Percentiles rank a stretch among this genome's conserved stretches.
Evolutionary conservation across 1,284 basidiomycete genomes (phyloP).

Genomic region (Papiliotrema fonsecae): DNA sequence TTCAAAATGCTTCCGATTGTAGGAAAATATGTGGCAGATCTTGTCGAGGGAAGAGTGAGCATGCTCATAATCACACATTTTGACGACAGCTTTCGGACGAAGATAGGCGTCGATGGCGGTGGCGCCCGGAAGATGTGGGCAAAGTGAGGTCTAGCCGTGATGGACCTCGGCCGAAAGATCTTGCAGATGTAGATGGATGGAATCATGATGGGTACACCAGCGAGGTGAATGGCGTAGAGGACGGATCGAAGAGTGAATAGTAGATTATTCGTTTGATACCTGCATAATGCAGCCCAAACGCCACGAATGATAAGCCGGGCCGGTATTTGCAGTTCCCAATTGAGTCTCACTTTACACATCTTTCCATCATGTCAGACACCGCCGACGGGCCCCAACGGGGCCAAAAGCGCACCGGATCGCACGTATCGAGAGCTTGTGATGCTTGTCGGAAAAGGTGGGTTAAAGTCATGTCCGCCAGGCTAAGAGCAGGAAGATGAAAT

Average conservation of each 20-base stretch:
- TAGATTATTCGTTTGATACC: too few relatives aligned
- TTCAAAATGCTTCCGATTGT: constrained; percentile 47
- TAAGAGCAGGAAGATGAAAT: constrained; percentile 14
- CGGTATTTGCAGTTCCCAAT: too few relatives aligned
- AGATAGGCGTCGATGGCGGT: constrained; percentile 23
- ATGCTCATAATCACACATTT: neutral
- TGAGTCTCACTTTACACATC: too few relatives aligned
- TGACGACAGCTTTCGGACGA: constrained; percentile 21
- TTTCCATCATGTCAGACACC: too few relatives aligned
- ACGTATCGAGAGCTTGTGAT: neutral
- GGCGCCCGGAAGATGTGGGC: constrained; percentile 32
- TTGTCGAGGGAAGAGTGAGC: constrained; percentile 31
- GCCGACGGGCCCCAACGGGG: too few relatives aligned
- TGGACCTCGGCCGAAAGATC: constrained; percentile 20
- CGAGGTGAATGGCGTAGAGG: too few relatives aligned
- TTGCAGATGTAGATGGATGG: constrained; percentile 27
- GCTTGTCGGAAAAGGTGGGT: neutral
- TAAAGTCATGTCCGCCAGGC: neutral
- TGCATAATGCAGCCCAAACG: too few relatives aligned
- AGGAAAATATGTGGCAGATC: constrained; percentile 41
- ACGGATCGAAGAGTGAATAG: too few relatives aligned
- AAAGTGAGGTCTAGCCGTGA: constrained; percentile 9
- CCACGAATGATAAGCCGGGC: too few relatives aligned
- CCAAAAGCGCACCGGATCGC: too few relatives aligned
- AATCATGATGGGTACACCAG: constrained; percentile 20